Evolutionary conservation across 192 early-diverging fungal genomes (phyloP), one percentile per base, ranked within the genome.

Genomic region (Entophlyctis luteolus): DNA sequence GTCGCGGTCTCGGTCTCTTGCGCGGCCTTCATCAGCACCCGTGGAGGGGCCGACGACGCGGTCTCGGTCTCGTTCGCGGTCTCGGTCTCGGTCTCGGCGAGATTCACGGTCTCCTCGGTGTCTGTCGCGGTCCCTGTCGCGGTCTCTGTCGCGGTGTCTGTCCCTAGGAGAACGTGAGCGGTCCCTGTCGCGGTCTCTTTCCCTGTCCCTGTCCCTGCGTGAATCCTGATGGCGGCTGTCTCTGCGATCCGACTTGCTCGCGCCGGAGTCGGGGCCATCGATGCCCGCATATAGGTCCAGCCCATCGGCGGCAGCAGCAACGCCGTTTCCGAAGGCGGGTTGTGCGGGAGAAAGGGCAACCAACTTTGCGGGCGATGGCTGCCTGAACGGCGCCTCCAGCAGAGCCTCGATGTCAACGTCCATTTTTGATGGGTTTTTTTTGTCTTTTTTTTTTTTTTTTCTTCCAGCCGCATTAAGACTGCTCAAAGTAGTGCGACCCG

Each of bases 351-450:
- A 27, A 3, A 23, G 25, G 54, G 14, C 55, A 8, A 18, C 58
- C 33, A 16, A 39, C 16, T 28, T 47, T 16, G 59, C 57, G 16
- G 68, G 22, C 20, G 22, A n/a, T 33, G 58, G 70, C 35, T 25
- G 25, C 53, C 59, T 54, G 66, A 75, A 82, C 20, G 77, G 80
- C 33, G 80, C 80, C 54, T 82, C 80, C 39, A 82, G 72, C 53
- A 82, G 62, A 59, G 66, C 70, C 55, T 82, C 80, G 54, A 81
- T 54, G 54, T 80, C 75, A 35, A 59, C 48, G 50, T 50, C 53
- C 55, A 59, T 68, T 37, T 52, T 53, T 18, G 12, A 23, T 53
- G 20, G 28, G 23, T 27, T 53, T 53, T 53, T 8, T 56, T 0
- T 56, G 32, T 33, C 12, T 27, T 33, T 56, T 56, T 8, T 52